Base-by-base conservation (phyloP, 2,329 filamentous ascomycete species). In the Lachnellula subtilissima region DNA sequence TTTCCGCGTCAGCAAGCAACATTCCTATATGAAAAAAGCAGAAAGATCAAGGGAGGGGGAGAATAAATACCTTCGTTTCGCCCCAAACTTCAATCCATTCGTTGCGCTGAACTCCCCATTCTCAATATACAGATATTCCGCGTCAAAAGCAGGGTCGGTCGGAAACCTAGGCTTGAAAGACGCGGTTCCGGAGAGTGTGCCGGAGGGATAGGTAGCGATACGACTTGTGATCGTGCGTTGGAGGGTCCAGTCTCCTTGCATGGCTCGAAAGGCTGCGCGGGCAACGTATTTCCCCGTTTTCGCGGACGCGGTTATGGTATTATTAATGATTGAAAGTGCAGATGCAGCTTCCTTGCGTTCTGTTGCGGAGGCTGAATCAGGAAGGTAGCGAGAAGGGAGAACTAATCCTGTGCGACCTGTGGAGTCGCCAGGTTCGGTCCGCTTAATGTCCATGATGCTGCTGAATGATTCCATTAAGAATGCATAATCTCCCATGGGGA, bases 401-500 rank as follows among this genome's bases (percentile, higher is more conserved):
- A 60, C 73, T 70, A 7, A 76, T 70, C 23, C 82, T 54, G 7
- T 69, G 64, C 4, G 75, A 28, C 70, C 72, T 57, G 15, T 71
- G 72, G 0, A 71, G 65, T n/a, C 61, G 67, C 15, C 61, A 67
- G 32, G 73, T 43, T 67, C 64, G 35, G 52, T 65, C 3, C 78
- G 73, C 14, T 61, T 37, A 8, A 91, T 75, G 0, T 74, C 76
- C 2, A 90, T 74, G 0, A 83, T 80, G 2, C 77, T 69, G 12
- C 84, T 76, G 56, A 92, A 84, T 12, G 87, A 82, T 61, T 91
- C 84, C 78, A 93, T 86, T 12, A 93, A 72, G 58, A 85, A 92
- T 7, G 84, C 72, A 69, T 92, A 93, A 70, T 95, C 90, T 9
- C 85, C 86, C 86, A 93, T 92, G 39, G 89, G 90, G 63, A 91